Conservation (phyloP, 805 yeast genomes). For the Naumovozyma castellii region DNA sequence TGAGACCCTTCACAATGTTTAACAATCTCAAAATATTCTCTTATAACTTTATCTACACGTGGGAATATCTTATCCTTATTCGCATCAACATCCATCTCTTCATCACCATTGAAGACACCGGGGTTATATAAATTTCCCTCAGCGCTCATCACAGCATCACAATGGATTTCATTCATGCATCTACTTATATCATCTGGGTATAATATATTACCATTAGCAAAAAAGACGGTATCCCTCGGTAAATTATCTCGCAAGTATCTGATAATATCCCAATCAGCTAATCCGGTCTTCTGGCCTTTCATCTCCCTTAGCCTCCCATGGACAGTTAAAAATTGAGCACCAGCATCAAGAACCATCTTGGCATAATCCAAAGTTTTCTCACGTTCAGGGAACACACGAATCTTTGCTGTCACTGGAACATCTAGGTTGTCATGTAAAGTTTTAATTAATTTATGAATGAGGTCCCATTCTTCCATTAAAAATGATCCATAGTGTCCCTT, state of each 20-base stretch:
- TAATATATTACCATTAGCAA: constrained; percentile 90
- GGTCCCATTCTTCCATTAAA: constrained; percentile 93
- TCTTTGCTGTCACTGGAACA: constrained; percentile 91
- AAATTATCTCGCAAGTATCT: constrained; percentile 68
- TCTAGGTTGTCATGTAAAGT: constrained; percentile 65
- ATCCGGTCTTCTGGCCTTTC: constrained; percentile 94
- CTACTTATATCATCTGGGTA: constrained; percentile 76
- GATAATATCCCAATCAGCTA: constrained; percentile 86
- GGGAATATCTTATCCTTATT: constrained; percentile 65
- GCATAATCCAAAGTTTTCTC: constrained; percentile 82
- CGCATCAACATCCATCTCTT: constrained; percentile 28
- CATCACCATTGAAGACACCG: constrained; percentile 52
- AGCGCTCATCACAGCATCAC: constrained; percentile 96
- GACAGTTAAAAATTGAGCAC: constrained; percentile 90
- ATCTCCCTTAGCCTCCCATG: constrained; percentile 95
- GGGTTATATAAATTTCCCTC: constrained; percentile 94
- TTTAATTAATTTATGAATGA: constrained; percentile 61
- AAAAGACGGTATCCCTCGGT: constrained; percentile 72
- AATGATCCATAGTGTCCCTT: constrained; percentile 95
- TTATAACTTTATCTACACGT: constrained; percentile 68
- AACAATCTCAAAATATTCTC: constrained; percentile 85
- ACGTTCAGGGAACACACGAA: constrained; percentile 77
- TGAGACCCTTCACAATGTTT: constrained; percentile 33
- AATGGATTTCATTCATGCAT: constrained; percentile 51
- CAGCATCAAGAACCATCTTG: constrained; percentile 77